Evolutionary conservation across 1,284 basidiomycete species (phyloP).

Genomic region (Trametes polyzona): DNA sequence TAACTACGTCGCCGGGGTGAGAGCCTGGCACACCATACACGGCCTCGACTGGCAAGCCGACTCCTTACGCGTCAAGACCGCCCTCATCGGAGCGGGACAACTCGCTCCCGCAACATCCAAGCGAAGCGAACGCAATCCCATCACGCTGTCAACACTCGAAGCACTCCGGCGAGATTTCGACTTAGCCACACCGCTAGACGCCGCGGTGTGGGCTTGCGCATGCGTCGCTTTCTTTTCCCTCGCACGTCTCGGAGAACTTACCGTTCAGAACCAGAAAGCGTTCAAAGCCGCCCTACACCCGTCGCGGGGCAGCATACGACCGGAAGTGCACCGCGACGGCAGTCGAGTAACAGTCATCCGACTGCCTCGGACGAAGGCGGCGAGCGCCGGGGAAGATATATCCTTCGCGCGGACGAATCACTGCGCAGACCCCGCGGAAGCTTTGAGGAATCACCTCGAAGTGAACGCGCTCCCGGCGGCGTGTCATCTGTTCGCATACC

Average conservation of each 20-base stretch:
- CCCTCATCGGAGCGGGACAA: conserved; percentile 12
- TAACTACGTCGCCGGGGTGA: conserved; percentile 28
- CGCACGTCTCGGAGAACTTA: conserved; percentile 40
- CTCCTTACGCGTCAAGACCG: neutral
- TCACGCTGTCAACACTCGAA: conserved; percentile 12
- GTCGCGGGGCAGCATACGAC: neutral
- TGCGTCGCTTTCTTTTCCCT: conserved; percentile 39
- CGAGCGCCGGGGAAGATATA: neutral
- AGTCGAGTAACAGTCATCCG: neutral
- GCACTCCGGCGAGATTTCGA: conserved; percentile 7
- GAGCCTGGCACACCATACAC: conserved; percentile 34
- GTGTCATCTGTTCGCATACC: neutral
- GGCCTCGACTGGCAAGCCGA: conserved; percentile 23
- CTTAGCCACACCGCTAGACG: conserved; percentile 30
- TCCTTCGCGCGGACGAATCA: conserved; percentile 36
- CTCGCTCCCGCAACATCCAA: conserved; percentile 8
- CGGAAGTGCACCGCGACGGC: neutral
- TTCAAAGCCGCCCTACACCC: conserved; percentile 28
- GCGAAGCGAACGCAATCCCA: conserved; percentile 13
- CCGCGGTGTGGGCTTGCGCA: conserved; percentile 38
- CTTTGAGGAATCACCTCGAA: neutral
- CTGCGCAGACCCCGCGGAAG: neutral
- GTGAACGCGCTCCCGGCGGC: neutral
- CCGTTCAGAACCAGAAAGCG: conserved; percentile 28
- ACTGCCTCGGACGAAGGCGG: neutral